These are phyloP conservation scores for Salix purpurea DNA, from an alignment of 345 rosid species.

Conservation along the genomic window DNA sequence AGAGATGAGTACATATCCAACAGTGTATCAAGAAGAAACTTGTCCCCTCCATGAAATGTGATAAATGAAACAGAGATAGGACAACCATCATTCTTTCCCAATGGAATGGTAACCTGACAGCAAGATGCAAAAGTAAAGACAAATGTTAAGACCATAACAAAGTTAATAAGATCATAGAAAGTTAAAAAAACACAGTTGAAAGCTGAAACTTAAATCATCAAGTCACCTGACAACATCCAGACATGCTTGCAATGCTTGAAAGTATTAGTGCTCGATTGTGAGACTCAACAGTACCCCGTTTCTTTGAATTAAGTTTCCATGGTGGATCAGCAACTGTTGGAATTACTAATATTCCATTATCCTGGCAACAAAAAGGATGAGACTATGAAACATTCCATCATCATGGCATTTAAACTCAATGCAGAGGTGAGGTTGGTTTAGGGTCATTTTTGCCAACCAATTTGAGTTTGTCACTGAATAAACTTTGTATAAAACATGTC, in stretches of 20 bases:
- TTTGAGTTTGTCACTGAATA: too few species aligned
- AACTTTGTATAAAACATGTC: too few species aligned
- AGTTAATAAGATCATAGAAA: not conserved
- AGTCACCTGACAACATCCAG: constrained; percentile 90
- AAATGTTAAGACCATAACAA: constrained; percentile 7
- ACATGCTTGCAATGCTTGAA: constrained; percentile 78
- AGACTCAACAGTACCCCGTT: constrained; percentile 47
- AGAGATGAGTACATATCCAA: constrained; percentile 72
- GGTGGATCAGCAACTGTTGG: constrained; percentile 80
- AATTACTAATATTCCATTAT: constrained; percentile 69
- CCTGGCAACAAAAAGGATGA: constrained; percentile 35
- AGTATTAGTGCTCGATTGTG: constrained; percentile 52
- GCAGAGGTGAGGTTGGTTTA: too few species aligned
- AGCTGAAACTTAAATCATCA: constrained; percentile 4
- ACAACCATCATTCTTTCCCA: constrained; percentile 63
- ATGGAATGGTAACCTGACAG: constrained; percentile 70
- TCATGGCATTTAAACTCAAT: too few species aligned
- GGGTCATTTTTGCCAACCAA: too few species aligned
- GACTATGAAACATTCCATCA: not conserved
- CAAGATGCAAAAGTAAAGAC: constrained; percentile 7
- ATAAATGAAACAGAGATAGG: constrained; percentile 79
- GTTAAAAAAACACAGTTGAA: not conserved
- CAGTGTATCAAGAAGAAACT: constrained; percentile 83
- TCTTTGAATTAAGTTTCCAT: constrained; percentile 54
- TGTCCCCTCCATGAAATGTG: constrained; percentile 77